A percentile compares a stretch with the other conserved stretches of the same genome.
Conservation (phyloP, 1,139 yeast genomes). For the Taphrina deformans region DNA sequence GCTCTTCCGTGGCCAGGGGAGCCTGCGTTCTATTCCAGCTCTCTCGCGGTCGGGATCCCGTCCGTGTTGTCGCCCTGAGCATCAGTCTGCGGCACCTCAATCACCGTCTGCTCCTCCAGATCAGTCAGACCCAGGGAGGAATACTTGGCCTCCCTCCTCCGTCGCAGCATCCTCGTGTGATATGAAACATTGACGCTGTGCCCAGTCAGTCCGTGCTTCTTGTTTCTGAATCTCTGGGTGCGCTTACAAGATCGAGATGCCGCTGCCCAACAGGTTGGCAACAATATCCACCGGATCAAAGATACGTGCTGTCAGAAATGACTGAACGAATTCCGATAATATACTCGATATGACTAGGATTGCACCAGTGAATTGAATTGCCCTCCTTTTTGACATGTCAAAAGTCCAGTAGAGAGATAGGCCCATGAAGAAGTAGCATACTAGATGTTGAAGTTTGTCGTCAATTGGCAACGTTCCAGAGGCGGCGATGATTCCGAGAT, state of each 20-base stretch:
- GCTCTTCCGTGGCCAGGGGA: no score
- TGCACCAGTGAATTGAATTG: slow-evolving; percentile 50
- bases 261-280: slow-evolving; percentile 47
- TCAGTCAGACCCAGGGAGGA: slow-evolving; percentile 26
- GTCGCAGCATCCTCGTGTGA: slow-evolving; percentile 44
- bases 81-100: neutral
- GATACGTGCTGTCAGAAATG: slow-evolving; percentile 44
- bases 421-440: slow-evolving; percentile 55
- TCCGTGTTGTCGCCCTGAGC: neutral
- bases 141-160: slow-evolving; percentile 39
- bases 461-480: slow-evolving; percentile 41
- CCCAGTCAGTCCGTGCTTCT: neutral
- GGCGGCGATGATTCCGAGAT: slow-evolving; percentile 7
- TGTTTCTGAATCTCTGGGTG: slow-evolving; percentile 37
- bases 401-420: slow-evolving; percentile 56
- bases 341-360: slow-evolving; percentile 53
- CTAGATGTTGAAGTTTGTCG: slow-evolving; percentile 58
- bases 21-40: no score
- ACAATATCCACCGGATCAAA: slow-evolving; percentile 48
- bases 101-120: slow-evolving; percentile 26
- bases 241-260: slow-evolving; percentile 43
- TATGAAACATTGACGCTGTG: slow-evolving; percentile 39
- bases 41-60: neutral
- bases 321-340: slow-evolving; percentile 57
- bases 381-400: slow-evolving; percentile 50